Base-by-base conservation (phyloP, 371 early-diverging fungal genomes). In the Neoconidiobolus thromboides region DNA sequence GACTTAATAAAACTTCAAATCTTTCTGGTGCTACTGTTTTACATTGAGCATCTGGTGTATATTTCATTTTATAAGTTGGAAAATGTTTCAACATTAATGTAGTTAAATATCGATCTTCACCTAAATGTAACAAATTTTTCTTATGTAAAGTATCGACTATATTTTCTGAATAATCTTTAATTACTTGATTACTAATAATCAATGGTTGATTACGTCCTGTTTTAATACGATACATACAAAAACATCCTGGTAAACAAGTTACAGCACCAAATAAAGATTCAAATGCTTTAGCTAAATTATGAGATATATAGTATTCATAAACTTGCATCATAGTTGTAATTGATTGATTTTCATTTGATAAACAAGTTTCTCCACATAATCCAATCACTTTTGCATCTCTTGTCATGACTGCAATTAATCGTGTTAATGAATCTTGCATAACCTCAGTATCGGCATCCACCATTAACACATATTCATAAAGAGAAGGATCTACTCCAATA, bases 1-100 rank as follows among this genome's bases (percentile, higher is more conserved):
- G 82, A 1, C 76, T 96, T 14, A 98, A 76, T 60, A 99, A 74
- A 14, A 98, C 85, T 38, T 76, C 72, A 80, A 93, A 97, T 58
- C 81, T 77, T 63, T 96, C 95, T 1, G 99, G 99, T 2, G 92
- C 99, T 43, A 85, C 83, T 5, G 99, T 99, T 68, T 80, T 80
- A 69, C 98, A 97, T 63, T 83, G 82, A 4, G 99, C 99, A 55
- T 89, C 83, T 0, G 94, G 80, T 1, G 91, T 87, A 71, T 99
- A 99, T 56, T 89, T 89, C 72, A 91, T 88, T 72, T 95, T 95
- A 75, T 88, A 85, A 71, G 88, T 86, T 39, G 98, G 96, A 74
- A 98, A 99, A 65, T 96, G 85, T 71, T 98, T 98, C 65, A 99
- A 79, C 77, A 99, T 87, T 14, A 99, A 74, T 0, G 99, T 99